Conservation (phyloP, 2,329 filamentous ascomycete genomes). For the Microcyclospora tardicrescens region DNA sequence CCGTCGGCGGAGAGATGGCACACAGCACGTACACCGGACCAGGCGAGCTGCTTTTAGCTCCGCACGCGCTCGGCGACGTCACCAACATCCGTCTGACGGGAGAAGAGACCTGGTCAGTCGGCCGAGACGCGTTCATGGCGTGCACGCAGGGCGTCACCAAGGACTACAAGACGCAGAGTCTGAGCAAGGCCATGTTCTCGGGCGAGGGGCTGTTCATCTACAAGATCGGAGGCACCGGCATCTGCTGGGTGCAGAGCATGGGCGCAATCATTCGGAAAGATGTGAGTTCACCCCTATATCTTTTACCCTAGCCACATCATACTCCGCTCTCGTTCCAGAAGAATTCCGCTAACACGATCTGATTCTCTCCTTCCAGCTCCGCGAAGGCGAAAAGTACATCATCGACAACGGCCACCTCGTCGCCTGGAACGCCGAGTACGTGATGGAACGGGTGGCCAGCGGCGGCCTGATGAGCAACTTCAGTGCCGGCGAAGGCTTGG, state of each 20-base stretch:
- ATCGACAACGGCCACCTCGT: constrained; percentile 65
- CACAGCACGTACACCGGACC: constrained; percentile 76
- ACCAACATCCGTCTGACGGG: constrained; percentile 64
- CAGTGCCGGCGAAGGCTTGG: constrained; percentile 70
- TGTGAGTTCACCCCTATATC: constrained; percentile 40
- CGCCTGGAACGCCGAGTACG: constrained; percentile 93
- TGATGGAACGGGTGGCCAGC: constrained; percentile 76
- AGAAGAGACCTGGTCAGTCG: constrained; percentile 66
- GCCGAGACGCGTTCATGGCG: constrained; percentile 75
- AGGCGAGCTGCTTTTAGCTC: constrained; percentile 77
- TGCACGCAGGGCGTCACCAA: constrained; percentile 78
- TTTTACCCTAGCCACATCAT: too few relatives aligned
- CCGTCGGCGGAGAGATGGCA: constrained; percentile 66
- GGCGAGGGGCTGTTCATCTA: constrained; percentile 89
- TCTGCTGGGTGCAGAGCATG: constrained; percentile 85
- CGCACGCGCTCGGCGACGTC: constrained; percentile 69
- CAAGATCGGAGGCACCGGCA: constrained; percentile 65
- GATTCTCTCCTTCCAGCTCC: constrained; percentile 27
- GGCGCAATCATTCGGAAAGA: constrained; percentile 93
- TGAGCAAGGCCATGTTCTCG: constrained; percentile 85
- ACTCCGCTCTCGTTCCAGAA: background rate
- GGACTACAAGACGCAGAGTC: constrained; percentile 67
- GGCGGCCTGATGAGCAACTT: constrained; percentile 87
- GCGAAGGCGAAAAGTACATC: constrained; percentile 55
- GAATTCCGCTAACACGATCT: constrained; percentile 2